These are phyloP conservation scores for Candida glucosophila DNA, from an alignment of 1,139 yeast species.

Conservation along the genomic window DNA sequence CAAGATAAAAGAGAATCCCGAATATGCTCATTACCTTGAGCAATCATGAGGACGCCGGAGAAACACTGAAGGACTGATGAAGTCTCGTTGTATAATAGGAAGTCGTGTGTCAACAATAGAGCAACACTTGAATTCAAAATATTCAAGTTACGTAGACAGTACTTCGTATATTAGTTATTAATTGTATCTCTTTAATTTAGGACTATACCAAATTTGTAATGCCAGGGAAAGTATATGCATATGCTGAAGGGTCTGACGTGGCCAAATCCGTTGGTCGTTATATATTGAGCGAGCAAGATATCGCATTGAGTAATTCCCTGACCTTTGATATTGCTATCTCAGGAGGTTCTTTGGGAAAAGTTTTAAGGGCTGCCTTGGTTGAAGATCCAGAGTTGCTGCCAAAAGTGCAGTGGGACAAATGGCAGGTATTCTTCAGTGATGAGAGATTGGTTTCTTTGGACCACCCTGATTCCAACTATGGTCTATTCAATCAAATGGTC, in stretches of 20 bases:
- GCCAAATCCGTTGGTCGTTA: slow-evolving; percentile 51
- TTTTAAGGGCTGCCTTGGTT: slow-evolving; percentile 61
- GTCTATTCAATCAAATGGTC: slow-evolving; percentile 51
- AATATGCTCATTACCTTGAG: slow-evolving; percentile 40
- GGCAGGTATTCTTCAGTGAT: slow-evolving; percentile 67
- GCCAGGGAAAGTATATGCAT: slow-evolving; percentile 40
- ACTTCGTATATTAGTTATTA: too few relatives aligned
- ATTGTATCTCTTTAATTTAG: too few relatives aligned
- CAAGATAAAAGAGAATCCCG: slow-evolving; percentile 78
- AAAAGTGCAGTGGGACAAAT: slow-evolving; percentile 52
- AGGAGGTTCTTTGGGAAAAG: slow-evolving; percentile 85
- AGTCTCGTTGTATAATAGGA: too few relatives aligned
- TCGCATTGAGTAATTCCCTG: slow-evolving; percentile 30
- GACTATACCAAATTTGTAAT: too few relatives aligned
- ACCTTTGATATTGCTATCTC: slow-evolving; percentile 72
- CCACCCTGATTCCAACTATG: slow-evolving; percentile 62
- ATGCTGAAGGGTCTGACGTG: slow-evolving; percentile 45
- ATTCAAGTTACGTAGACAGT: too few relatives aligned
- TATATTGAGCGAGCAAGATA: slow-evolving; percentile 46
- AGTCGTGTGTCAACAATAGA: too few relatives aligned
- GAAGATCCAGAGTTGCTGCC: slow-evolving; percentile 40
- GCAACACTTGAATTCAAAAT: too few relatives aligned
- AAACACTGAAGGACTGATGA: neutral
- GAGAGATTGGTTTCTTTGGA: slow-evolving; percentile 64
- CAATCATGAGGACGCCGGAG: slow-evolving; percentile 1